Evolutionary conservation across 108 stramenopile species (phyloP).

Genomic region (Nitzschia inconspicua): DNA sequence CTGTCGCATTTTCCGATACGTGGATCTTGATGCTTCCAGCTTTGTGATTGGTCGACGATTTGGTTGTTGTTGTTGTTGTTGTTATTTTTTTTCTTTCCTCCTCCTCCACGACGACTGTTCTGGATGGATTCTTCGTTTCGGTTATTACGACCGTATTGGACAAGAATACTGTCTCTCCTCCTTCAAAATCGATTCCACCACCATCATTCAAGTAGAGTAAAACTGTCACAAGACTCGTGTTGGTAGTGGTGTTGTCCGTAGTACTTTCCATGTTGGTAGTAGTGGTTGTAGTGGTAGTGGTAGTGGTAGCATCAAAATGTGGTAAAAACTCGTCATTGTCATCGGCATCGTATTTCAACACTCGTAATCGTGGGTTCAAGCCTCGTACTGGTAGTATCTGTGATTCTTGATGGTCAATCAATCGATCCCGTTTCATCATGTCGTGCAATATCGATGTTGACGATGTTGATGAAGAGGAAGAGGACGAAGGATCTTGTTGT

Average conservation of each 20-base stretch:
- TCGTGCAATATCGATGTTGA: conserved; percentile 26
- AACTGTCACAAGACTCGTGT: conserved; percentile 54
- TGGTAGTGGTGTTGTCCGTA: not conserved
- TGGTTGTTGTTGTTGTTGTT: not conserved
- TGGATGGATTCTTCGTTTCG: too few relatives aligned
- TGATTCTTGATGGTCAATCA: conserved; percentile 18
- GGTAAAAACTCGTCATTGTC: conserved; percentile 66
- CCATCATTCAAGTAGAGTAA: conserved; percentile 72
- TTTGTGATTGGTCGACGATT: not conserved
- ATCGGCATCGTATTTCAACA: conserved; percentile 59
- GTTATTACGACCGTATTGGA: not conserved
- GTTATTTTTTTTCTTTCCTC: not conserved
- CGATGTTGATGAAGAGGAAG: conserved; percentile 37
- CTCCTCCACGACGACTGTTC: too few relatives aligned
- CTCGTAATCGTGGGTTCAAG: conserved; percentile 70
- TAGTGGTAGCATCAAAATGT: conserved; percentile 79
- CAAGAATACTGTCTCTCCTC: conserved; percentile 64
- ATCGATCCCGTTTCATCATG: conserved; percentile 16
- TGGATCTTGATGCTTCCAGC: not conserved
- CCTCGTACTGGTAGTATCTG: conserved; percentile 36
- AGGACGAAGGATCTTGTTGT: not conserved
- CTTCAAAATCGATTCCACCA: conserved; percentile 55
- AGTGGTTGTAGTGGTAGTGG: not conserved
- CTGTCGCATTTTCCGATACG: not conserved
- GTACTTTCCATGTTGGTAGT: not conserved